Base-by-base conservation (phyloP, 352 stramenopile genomes). In the Phytophthora cajani region DNA sequence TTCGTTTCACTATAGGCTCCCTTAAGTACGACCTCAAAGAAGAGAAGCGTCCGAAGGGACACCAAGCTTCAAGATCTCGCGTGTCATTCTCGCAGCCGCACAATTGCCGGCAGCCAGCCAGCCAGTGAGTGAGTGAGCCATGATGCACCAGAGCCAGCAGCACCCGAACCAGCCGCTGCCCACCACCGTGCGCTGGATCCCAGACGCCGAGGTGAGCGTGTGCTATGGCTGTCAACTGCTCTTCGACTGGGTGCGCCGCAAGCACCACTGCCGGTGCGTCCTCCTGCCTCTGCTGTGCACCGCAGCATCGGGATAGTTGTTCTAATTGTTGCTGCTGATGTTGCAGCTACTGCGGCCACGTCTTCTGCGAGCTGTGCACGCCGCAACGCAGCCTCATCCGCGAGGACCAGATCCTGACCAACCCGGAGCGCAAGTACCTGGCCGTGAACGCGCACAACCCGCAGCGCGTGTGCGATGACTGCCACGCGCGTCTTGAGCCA, bases 241-340 rank as follows among this genome's bases (percentile, higher is more conserved):
- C 59, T 96, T 96, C 71, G 89, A 96, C 76, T 96, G 89, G 89
- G 81, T 94, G 68, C 89, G 89, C 7, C 89, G 89, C 64, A 94
- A 95, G 59, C 93, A 98, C 70, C 90, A 98, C 75, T 97, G 93
- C 79, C 81, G 92, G 78, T 86, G 44, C 42, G 66, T 50, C 23
- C 4, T 7, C 21, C 4, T 50, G 6, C 42, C 50, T 40, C 10
- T 40, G n/a, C 57, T 56, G 32, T 52, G 33, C 12, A 17, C 5
- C 27, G 27, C 27, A 30, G 27, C 27, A 30, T 1, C 6, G 5
- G 27, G 27, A 30, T 30, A 30, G 3, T 30, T 4, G 27, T 30
- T 30, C 27, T 30, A 5, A 36, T 36, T 36, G 38, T 8, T 44
- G 10, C 30, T 42, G 40, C 38, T 42, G 23, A 17, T 21, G 58